Percentiles rank a stretch among this genome's conserved stretches.
Conservation (phyloP, 108 stramenopile species). For the Cyclotella kingstonii region DNA sequence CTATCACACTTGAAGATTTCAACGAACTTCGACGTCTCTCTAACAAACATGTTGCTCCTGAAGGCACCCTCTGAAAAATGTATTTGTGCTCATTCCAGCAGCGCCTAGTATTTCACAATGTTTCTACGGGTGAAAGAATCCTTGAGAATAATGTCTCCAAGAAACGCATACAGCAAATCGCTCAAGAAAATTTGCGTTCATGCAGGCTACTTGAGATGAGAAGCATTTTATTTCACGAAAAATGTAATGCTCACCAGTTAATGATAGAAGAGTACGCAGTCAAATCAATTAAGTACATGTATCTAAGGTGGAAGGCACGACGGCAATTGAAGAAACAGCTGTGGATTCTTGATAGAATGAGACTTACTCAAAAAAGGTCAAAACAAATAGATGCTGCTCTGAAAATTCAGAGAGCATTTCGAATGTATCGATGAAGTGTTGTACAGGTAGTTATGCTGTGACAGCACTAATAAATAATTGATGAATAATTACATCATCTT, state of each 20-base stretch:
- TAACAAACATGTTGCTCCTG: slow-evolving; percentile 13
- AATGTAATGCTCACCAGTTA: slow-evolving; percentile 15
- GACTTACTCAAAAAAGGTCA: background rate
- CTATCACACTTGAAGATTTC: slow-evolving; percentile 5
- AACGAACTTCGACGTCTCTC: slow-evolving; percentile 7
- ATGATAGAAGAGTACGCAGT: slow-evolving; percentile 26
- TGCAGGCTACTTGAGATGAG: slow-evolving; percentile 15
- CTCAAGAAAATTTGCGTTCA: slow-evolving; percentile 19
- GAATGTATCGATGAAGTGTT: background rate
- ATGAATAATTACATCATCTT: background rate
- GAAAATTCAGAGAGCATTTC: slow-evolving; percentile 4
- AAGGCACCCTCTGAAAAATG: slow-evolving; percentile 31
- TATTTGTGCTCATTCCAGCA: slow-evolving; percentile 7
- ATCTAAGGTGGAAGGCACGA: slow-evolving; percentile 16
- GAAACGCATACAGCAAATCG: slow-evolving; percentile 14
- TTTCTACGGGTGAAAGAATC: slow-evolving; percentile 13
- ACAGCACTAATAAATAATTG: too few species aligned
- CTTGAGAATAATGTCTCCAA: slow-evolving; percentile 16
- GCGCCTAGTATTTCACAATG: slow-evolving; percentile 16
- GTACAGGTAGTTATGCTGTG: too few species aligned
- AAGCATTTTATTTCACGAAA: background rate
- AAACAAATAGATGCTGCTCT: background rate
- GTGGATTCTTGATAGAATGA: slow-evolving; percentile 13
- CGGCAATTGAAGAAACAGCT: background rate
- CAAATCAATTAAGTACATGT: slow-evolving; percentile 26